Evolutionary conservation across 2,329 filamentous ascomycete species (phyloP), one percentile per base, ranked within the genome.

Genomic region (Zymoseptoria crescenta): DNA sequence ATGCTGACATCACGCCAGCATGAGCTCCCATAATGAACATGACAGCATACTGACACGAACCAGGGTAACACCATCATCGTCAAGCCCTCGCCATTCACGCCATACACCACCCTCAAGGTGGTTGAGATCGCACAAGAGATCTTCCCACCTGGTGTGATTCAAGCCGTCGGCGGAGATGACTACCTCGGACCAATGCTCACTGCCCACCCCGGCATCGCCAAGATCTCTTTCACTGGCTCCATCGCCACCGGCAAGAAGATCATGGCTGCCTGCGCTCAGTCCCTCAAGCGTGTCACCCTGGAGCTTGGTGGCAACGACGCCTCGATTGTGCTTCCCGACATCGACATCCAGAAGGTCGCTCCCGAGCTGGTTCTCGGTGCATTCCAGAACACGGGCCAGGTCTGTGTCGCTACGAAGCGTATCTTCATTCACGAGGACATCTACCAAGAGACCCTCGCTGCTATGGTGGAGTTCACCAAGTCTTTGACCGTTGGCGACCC

Each of bases 161-260:
- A 87, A 66, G 80, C 76, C 0, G 71, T 87, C 1, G 81, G 81
- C 55, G 85, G 84, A 6, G 82, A 82, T 55, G 83, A 87, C 64
- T 74, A 77, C 49, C 78, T 87, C 5, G 85, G 85, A 3, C 82
- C 81, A 0, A 78, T 77, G 77, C 70, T 87, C 55, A 85, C 82
- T 0, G 70, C 69, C n/a, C 84, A 87, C 65, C 81, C 82, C 0
- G 81, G 77, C 20, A 79, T 87, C 57, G 77, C 80, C 58, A 87
- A 85, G 76, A 81, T 87, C 68, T 79, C 76, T 64, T 87, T 87
- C 72, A 87, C 85, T 0, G 84, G 85, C 2, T 85, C 81, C 9
- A 82, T 77, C 6, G 75, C 76, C 0, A 85, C 82, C 0, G 84
- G 84, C 8, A 86, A 85, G 75, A 79, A 79, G 69, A 80, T 87